A percentile compares a stretch with the other conserved stretches of the same genome.
These are phyloP conservation scores for Kwoniella mangroviensis DNA, from an alignment of 768 basidiomycete genomes.

Conservation along the genomic window DNA sequence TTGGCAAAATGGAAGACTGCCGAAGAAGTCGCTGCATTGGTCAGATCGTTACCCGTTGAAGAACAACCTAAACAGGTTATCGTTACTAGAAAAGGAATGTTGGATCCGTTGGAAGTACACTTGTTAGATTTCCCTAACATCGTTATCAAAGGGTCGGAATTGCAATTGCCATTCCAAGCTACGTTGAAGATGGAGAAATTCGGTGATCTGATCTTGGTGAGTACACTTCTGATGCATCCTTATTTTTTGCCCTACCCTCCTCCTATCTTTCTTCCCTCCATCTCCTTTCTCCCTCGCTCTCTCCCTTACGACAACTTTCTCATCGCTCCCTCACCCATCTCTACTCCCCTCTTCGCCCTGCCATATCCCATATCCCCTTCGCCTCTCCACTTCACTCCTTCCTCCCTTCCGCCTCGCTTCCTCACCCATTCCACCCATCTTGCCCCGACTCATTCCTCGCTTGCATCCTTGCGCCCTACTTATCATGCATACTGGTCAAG, in stretches of 20 bases:
- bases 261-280: too few relatives aligned
- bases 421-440: neutral
- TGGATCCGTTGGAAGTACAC: slow-evolving; percentile 90
- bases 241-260: neutral
- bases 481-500: too few relatives aligned
- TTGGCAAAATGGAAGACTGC: slow-evolving; percentile 94
- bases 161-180: slow-evolving; percentile 98
- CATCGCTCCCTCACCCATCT: too few relatives aligned
- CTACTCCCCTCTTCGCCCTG: too few relatives aligned
- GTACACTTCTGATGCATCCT: slow-evolving; percentile 31
- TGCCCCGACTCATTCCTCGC: neutral
- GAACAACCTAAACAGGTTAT: slow-evolving; percentile 99
- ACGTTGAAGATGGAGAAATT: slow-evolving; percentile 99
- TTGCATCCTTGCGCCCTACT: neutral
- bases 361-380: too few relatives aligned
- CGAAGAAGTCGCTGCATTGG: slow-evolving; percentile 97
- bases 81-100: slow-evolving; percentile 99
- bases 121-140: slow-evolving; percentile 99
- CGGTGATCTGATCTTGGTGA: slow-evolving; percentile 88
- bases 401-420: too few relatives aligned
- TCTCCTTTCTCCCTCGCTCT: too few relatives aligned
- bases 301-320: too few relatives aligned
- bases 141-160: slow-evolving; percentile 98
- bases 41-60: slow-evolving; percentile 97
- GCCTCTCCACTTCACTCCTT: too few relatives aligned